A percentile compares a stretch with the other conserved stretches of the same genome.
Conservation (phyloP, 2,329 filamentous ascomycete species). For the Fusarium camptoceras region DNA sequence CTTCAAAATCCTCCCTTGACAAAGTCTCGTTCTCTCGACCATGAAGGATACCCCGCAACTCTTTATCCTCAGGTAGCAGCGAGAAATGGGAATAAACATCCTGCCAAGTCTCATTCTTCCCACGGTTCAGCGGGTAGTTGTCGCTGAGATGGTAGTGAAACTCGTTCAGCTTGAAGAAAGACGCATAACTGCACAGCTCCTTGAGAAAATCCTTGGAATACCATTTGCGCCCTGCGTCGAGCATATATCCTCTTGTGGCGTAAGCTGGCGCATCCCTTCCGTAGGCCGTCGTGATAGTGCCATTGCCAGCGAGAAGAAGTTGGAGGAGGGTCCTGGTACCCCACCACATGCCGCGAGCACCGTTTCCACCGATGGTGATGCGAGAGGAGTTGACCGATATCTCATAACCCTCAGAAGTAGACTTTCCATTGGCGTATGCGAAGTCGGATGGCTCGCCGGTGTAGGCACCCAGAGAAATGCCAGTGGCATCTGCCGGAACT, state of each 20-base stretch:
- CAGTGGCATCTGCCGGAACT: not conserved
- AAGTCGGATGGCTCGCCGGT: conserved; percentile 7
- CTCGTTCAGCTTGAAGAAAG: conserved; percentile 33
- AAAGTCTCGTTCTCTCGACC: conserved; percentile 20
- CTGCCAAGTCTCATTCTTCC: conserved; percentile 26
- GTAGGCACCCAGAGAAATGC: conserved; percentile 4
- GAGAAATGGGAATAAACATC: conserved; percentile 27
- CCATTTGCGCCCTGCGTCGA: conserved; percentile 27
- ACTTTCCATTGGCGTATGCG: conserved; percentile 4
- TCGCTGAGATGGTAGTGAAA: conserved; percentile 28
- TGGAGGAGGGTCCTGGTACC: conserved; percentile 23
- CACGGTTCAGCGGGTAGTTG: conserved; percentile 25
- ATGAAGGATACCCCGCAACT: conserved; percentile 4
- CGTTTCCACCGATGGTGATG: conserved; percentile 18
- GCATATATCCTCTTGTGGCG: conserved; percentile 19
- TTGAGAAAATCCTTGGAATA: conserved; percentile 25
- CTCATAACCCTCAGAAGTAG: conserved; percentile 21
- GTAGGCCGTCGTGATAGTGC: not conserved
- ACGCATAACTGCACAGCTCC: conserved; percentile 20
- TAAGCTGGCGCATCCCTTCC: conserved; percentile 20
- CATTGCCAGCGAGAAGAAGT: conserved; percentile 11
- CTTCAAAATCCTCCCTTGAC: not conserved
- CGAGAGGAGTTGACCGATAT: conserved; percentile 10
- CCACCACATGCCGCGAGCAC: conserved; percentile 29
- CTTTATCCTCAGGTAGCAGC: conserved; percentile 1